These are phyloP conservation scores for Sindora glabra DNA, from an alignment of 306 rosid species.

Conservation along the genomic window DNA sequence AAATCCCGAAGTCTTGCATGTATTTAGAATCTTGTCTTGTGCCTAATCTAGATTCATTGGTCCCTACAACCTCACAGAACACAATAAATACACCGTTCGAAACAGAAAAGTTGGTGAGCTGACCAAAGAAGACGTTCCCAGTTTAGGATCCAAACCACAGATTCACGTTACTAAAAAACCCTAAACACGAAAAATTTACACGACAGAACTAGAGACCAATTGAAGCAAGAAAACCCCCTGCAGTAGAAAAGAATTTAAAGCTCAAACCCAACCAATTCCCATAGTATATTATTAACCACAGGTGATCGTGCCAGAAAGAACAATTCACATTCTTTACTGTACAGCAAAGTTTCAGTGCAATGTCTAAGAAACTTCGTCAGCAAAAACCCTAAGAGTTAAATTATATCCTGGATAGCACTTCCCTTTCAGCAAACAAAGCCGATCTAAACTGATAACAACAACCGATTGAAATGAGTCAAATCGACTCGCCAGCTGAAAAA, in stretches of 20 bases:
- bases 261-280: neutral
- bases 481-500: neutral
- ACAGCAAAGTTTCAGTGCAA: neutral
- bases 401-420: neutral
- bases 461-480: constrained; percentile 1
- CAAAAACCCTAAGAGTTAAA: neutral
- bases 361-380: neutral
- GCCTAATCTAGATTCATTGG: neutral
- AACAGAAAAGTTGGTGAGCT: neutral
- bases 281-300: too few species aligned
- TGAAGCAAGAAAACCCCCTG: neutral
- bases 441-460: constrained; percentile 25
- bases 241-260: neutral
- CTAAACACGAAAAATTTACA: constrained; percentile 6
- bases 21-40: too few species aligned
- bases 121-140: constrained; percentile 13
- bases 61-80: neutral
- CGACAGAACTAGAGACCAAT: neutral
- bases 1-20: too few species aligned
- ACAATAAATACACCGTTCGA: neutral
- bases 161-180: neutral
- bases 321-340: neutral
- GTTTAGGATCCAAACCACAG: constrained; percentile 22
- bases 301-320: too few species aligned
- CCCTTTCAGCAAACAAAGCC: neutral